Base-by-base conservation (phyloP, 768 basidiomycete species). In the Lentinula lateritia region DNA sequence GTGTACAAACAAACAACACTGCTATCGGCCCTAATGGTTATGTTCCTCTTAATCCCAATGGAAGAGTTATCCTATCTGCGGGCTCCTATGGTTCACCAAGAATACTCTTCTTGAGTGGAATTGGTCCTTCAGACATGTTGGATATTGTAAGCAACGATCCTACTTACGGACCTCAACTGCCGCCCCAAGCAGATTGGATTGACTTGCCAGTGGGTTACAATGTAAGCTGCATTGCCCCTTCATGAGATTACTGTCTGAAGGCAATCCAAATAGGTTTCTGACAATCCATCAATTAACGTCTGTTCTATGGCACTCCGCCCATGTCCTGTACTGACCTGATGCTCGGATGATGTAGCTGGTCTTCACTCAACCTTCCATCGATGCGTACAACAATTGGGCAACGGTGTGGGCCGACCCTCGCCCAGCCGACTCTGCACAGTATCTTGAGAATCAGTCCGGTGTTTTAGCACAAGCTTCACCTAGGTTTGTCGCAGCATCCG, bases 301-400 rank as follows among this genome's bases (percentile, higher is more conserved):
- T 50, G 78, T 74, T 23, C 18, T 53, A 45, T 55, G n/a, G 36
- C 36, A 42, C 57, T 15, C 52, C 28, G 16, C 6, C 60, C 57
- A n/a, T 41, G 32, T 10, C 52, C 8, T 28, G 45, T 61, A 15
- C 13, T 6, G 38, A 46, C 41, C 55, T 55, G 32, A 43, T 39
- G 61, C 39, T 50, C 41, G 7, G 28, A n/a, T 23, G 15, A 18
- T 60, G 9, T 61, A 84, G 81, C 70, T 86, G 65, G 82, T 87
- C 20, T 86, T 88, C 74, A 85, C 83, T 5, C 85, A 87, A 68
- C 85, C 85, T 2, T 75, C 74, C 42, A 75, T 88, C 63, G 83
- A 87, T 66, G 78, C 83, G 1, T 86, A 86, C 66, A 83, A 87
- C n/a, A 86, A 85, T 70, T 88, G 85, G 86, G 80, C 79, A 2